Percentiles rank a stretch among this genome's conserved stretches.
These are phyloP conservation scores for Irpex rosettiformis DNA, from an alignment of 1,284 basidiomycete species.

Conservation along the genomic window DNA sequence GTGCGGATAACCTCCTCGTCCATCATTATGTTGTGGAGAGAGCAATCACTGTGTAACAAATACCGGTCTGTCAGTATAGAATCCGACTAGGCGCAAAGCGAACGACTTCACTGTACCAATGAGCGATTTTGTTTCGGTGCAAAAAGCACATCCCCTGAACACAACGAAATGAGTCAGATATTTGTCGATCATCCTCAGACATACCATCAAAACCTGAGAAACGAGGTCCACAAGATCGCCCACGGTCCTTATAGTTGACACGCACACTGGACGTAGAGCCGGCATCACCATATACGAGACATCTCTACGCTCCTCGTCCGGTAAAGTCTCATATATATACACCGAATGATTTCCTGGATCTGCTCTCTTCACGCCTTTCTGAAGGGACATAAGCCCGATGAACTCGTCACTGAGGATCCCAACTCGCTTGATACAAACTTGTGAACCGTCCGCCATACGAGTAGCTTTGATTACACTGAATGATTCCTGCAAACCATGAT, in stretches of 20 bases:
- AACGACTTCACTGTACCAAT: constrained; percentile 10
- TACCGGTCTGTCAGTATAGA: neutral
- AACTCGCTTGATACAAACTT: constrained; percentile 12
- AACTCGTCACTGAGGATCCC: constrained; percentile 16
- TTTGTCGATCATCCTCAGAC: neutral
- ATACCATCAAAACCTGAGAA: constrained; percentile 25
- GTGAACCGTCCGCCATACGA: neutral
- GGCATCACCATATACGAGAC: constrained; percentile 26
- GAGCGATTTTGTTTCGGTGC: constrained; percentile 15
- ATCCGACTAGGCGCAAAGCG: neutral
- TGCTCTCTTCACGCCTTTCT: neutral
- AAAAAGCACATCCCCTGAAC: constrained; percentile 16
- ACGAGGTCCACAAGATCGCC: constrained; percentile 27
- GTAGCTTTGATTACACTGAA: neutral
- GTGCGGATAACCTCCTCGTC: neutral
- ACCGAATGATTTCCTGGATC: constrained; percentile 27
- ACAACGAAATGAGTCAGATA: neutral
- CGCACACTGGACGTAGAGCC: constrained; percentile 17
- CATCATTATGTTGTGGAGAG: neutral
- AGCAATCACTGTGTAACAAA: neutral
- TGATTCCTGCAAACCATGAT: too few relatives aligned
- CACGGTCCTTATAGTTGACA: constrained; percentile 21
- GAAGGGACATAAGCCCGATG: neutral
- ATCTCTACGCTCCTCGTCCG: constrained; percentile 14
- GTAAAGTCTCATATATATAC: constrained; percentile 23